Evolutionary conservation across 2,329 filamentous ascomycete genomes (phyloP).

Genomic region (Monosporascus sp.): DNA sequence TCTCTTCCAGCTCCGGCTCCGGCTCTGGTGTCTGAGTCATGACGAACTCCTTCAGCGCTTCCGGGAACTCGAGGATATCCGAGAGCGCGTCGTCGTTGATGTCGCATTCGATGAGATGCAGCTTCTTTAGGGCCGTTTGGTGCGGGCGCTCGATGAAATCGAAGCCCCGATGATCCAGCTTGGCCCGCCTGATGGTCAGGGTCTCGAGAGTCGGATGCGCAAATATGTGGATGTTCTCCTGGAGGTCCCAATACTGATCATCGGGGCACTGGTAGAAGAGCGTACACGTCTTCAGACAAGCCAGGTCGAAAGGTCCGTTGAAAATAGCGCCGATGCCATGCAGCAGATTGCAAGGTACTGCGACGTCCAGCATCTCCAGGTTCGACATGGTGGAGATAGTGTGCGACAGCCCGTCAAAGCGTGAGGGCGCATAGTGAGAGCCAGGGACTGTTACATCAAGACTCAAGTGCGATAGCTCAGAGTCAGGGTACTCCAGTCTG

Average conservation of each 20-base stretch:
- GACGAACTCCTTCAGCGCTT: slow-evolving; percentile 40
- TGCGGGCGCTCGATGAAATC: slow-evolving; percentile 43
- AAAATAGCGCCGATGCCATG: slow-evolving; percentile 44
- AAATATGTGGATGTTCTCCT: slow-evolving; percentile 48
- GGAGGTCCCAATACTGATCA: slow-evolving; percentile 44
- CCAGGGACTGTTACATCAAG: slow-evolving; percentile 31
- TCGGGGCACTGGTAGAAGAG: slow-evolving; percentile 41
- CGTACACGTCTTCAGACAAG: slow-evolving; percentile 40
- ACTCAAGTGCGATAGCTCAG: slow-evolving; percentile 36
- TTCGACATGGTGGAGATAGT: slow-evolving; percentile 46
- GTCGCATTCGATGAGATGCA: slow-evolving; percentile 45
- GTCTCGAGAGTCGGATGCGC: slow-evolving; percentile 43
- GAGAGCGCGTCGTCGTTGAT: slow-evolving; percentile 40
- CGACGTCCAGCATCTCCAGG: slow-evolving; percentile 40
- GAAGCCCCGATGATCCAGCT: slow-evolving; percentile 41
- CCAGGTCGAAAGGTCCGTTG: slow-evolving; percentile 45
- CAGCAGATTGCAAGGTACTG: slow-evolving; percentile 37
- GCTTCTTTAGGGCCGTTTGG: slow-evolving; percentile 36
- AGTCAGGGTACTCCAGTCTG: slow-evolving; percentile 39
- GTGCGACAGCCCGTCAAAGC: slow-evolving; percentile 39
- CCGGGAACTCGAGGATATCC: slow-evolving; percentile 38
- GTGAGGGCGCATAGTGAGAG: slow-evolving; percentile 26
- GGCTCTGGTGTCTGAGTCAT: slow-evolving; percentile 39
- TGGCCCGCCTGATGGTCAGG: slow-evolving; percentile 39
- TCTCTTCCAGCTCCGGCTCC: slow-evolving; percentile 38